Evolutionary conservation across 2,329 filamentous ascomycete species (phyloP).

Genomic region (Tolypocladium endophyticum): DNA sequence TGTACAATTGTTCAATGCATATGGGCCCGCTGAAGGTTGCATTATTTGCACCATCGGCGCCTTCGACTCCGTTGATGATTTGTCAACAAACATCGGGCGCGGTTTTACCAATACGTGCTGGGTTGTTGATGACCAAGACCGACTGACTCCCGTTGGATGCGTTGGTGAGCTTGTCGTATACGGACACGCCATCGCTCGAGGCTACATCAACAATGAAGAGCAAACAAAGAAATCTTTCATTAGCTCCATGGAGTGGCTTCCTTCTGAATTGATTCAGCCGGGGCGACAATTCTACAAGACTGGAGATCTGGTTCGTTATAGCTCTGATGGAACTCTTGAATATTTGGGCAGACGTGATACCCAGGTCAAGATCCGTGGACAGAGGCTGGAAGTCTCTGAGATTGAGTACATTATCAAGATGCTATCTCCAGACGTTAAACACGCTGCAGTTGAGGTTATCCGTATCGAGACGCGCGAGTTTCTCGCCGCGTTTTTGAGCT

Average conservation of each 20-base stretch:
- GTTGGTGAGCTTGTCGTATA: not conserved
- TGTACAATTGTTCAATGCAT: slow-evolving; percentile 5
- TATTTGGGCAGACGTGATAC: slow-evolving; percentile 12
- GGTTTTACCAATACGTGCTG: not conserved
- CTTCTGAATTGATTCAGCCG: too few species aligned
- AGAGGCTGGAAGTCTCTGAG: slow-evolving; percentile 5
- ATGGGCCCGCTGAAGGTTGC: slow-evolving; percentile 5
- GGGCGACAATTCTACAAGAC: slow-evolving; percentile 4
- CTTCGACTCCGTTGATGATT: not conserved
- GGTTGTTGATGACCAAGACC: not conserved
- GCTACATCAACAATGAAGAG: not conserved
- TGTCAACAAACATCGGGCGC: not conserved
- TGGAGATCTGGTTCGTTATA: slow-evolving; percentile 17
- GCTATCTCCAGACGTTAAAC: not conserved
- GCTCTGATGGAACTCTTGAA: slow-evolving; percentile 10
- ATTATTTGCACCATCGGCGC: slow-evolving; percentile 1
- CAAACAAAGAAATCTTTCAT: too few species aligned
- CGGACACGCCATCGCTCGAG: not conserved
- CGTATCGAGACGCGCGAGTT: not conserved
- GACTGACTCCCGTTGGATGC: not conserved
- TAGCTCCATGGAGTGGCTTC: not conserved
- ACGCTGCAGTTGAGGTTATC: not conserved
- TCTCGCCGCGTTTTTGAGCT: not conserved
- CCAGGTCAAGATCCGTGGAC: slow-evolving; percentile 16
- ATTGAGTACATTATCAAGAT: not conserved